Base-by-base conservation (phyloP, 1,284 basidiomycete genomes). In the Bjerkandera adusta region DNA sequence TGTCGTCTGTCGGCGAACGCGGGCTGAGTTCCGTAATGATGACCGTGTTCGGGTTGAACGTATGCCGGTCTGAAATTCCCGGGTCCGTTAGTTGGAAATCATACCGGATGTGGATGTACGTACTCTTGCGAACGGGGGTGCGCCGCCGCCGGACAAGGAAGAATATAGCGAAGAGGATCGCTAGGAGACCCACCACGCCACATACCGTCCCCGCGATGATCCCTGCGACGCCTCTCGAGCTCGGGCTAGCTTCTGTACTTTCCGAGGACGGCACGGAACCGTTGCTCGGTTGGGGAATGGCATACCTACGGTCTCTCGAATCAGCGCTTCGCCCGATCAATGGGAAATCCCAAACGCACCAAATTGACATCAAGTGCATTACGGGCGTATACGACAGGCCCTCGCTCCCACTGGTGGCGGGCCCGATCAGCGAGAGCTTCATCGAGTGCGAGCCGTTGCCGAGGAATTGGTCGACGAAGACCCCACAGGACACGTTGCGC, bases 41-140 rank as follows among this genome's bases (percentile, higher is more conserved):
- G 20, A 50, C 49, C 18, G 41, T 25, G 30, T 36, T 49, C 8
- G 49, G 49, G 33, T 51, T 24, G 32, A 51, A 51, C 18, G 29
- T 11, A 37, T 51, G 49, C n/a, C 49, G 49, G 22, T 33, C 49
- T 50, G 36, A 13, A 18, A 32, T 13, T 7, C n/a, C 36, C 6
- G 13, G n/a, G 21, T 11, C 5, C 30, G 42, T 21, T 12, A 43
- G 40, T 33, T 34, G 16, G 22, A 35, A 36, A 35, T n/a, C n/a
- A n/a, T 20, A 36, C 6, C 16, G 36, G n/a, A 24, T 7, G 29
- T 5, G 15, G 16, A 25, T 6, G 13, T n/a, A 18, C 29, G 34
- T 32, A 36, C 27, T 16, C 26, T 34, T 36, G 15, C 25, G 29
- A 2, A 26, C 22, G 24, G 32, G 15, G n/a, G n/a, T n/a, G 16